Base-by-base conservation (phyloP, 495 filamentous ascomycete species). In the Immersiella caudata region DNA sequence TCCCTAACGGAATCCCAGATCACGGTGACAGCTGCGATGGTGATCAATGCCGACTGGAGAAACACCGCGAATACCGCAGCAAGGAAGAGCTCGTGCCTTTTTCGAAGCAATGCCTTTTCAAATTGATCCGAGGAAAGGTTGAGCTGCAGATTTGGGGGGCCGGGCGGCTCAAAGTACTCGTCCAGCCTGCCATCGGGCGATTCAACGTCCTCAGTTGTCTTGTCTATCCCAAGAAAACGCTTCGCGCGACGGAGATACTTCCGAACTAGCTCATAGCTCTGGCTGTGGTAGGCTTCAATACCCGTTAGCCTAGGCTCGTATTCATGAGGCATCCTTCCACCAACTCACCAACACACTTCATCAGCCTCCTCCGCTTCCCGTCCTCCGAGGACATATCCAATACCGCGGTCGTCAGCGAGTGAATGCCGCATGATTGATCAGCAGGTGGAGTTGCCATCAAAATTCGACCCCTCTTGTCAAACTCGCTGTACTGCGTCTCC, bases 81-180 rank as follows among this genome's bases (percentile, higher is more conserved):
- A 16, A 58, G 55, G 24, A 58, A 58, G 14, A 58, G 55, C 55
- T 58, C 55, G 24, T 58, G 55, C 24, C 49, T 22, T 24, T 58
- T 58, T 16, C 55, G n/a, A 6, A 58, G 18, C 20, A 18, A 58
- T 14, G n/a, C 24, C 24, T 24, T 58, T 20, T 58, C 55, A 16
- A 58, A 58, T 4, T 58, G 55, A 58, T 58, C 55, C 6, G 55
- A 58, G 20, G 55, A 58, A 6, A 58, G 55, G 20, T 58, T 58
- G 55, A 58, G 55, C 24, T 58, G 55, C 24, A 58, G 20, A 58
- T 58, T 58, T 4, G 49, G 49, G 5, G 49, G 49, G 3, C 49
- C 21, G 5, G 49, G 55, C 4, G 24, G 55, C 4, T 58, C 55
- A 26, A 24, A 22, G 20, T 58, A 27, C 24, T 58, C 55, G 6